These are phyloP conservation scores for Plasmodium relictum DNA, from an alignment of 169 alveolate species.

Conservation along the genomic window DNA sequence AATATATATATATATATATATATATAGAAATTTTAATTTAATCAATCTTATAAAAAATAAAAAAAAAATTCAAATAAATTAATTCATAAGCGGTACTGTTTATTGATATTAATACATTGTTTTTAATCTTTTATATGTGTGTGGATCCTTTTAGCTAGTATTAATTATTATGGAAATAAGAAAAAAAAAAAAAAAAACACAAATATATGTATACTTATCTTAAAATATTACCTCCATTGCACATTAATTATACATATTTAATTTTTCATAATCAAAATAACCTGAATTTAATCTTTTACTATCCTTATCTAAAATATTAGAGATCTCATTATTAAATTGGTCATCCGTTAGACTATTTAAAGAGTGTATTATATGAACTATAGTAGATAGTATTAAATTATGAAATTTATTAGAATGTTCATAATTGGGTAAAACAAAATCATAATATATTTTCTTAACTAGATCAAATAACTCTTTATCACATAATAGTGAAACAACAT, in stretches of 20 bases:
- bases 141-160: too few species aligned
- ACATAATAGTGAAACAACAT: slow-evolving; percentile 11
- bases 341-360: slow-evolving; percentile 21
- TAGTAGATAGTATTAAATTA: slow-evolving; percentile 20
- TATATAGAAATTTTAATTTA: too few species aligned
- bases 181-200: too few species aligned
- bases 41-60: neutral
- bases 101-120: neutral
- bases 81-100: neutral
- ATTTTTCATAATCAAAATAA: slow-evolving; percentile 13
- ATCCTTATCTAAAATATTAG: slow-evolving; percentile 7
- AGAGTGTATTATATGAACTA: slow-evolving; percentile 42
- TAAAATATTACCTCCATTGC: too few species aligned
- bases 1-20: too few species aligned
- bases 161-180: too few species aligned
- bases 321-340: slow-evolving; percentile 10
- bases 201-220: too few species aligned
- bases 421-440: slow-evolving; percentile 44
- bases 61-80: neutral
- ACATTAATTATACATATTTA: slow-evolving; percentile 24
- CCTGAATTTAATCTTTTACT: slow-evolving; percentile 11
- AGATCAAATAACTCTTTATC: slow-evolving; percentile 35
- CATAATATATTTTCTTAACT: slow-evolving; percentile 36
- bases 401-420: slow-evolving; percentile 62
- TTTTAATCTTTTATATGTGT: too few species aligned